Base-by-base conservation (phyloP, 2,329 filamentous ascomycete genomes). In the Aspergillus phoenicis region DNA sequence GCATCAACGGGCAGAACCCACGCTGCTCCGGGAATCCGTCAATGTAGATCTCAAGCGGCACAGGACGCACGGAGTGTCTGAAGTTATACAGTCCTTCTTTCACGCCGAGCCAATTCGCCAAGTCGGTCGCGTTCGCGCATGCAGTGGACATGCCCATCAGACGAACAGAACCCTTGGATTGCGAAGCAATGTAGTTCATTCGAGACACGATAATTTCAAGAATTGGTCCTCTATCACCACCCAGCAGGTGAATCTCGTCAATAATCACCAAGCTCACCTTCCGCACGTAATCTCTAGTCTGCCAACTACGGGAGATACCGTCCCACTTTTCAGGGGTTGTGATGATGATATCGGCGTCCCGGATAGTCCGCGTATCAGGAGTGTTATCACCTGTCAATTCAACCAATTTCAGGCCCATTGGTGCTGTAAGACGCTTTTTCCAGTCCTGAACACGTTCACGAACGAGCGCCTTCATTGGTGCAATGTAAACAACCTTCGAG, bases 251-350 rank as follows among this genome's bases (percentile, higher is more conserved):
- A 60, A 99, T 99, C 79, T 99, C 95, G 71, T 99, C 95, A 67
- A 99, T 99, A 64, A 99, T 97, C 56, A 99, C 95, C 15, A 99
- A 81, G 62, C 93, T 94, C 62, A 99, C 95, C 77, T 97, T 90
- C 56, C 93, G 88, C 43, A 99, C 95, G 68, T 99, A 99, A 62
- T 91, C 91, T 86, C 95, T 90, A 5, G 94, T 98, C 76, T 98
- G 93, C 95, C 96, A 99, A 72, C 91, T 96, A 85, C 95, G 91
- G 69, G 92, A 97, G 68, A 99, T 98, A 85, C 96, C 96, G 74
- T 99, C 96, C 95, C 95, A 99, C 75, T 99, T 99, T 79, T 99
- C 95, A n/a, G 95, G 96, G 0, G 96, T 99, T 0, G 95, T 99
- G 70, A 99, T 93, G 70, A 99, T 99, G 64, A 99, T 92, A 74